A percentile compares a stretch with the other conserved stretches of the same genome.
Evolutionary conservation across 1,284 basidiomycete species (phyloP).

Genomic region (Apiotrichum porosum): DNA sequence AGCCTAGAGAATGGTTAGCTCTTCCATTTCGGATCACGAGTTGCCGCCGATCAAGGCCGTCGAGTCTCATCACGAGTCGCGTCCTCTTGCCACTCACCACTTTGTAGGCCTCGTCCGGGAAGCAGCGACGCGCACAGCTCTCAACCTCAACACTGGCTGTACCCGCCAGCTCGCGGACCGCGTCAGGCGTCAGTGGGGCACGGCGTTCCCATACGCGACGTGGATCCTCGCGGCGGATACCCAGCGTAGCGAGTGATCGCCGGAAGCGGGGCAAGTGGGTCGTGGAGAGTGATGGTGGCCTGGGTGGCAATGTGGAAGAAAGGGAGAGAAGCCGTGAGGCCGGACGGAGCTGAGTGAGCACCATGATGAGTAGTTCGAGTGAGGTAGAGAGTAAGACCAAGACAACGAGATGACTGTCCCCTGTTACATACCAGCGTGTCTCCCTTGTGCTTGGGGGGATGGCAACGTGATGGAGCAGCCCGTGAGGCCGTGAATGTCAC

Average conservation of each 20-base stretch:
- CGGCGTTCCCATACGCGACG: slow-evolving; percentile 80
- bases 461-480: too few relatives aligned
- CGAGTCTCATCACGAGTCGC: too few relatives aligned
- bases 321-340: not conserved
- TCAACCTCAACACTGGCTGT: slow-evolving; percentile 51
- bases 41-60: too few relatives aligned
- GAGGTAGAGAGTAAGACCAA: not conserved
- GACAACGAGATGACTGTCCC: not conserved
- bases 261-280: too few relatives aligned
- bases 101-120: slow-evolving; percentile 59
- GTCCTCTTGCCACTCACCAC: slow-evolving; percentile 55
- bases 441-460: too few relatives aligned
- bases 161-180: slow-evolving; percentile 59
- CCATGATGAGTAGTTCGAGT: not conserved
- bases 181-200: slow-evolving; percentile 70
- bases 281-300: not conserved
- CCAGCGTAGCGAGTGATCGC: slow-evolving; percentile 50
- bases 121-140: slow-evolving; percentile 66
- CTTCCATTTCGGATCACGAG: too few relatives aligned
- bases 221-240: slow-evolving; percentile 73
- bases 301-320: not conserved
- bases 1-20: slow-evolving; percentile 53
- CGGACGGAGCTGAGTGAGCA: not conserved
- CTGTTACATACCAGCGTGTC: too few relatives aligned
- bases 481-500: too few relatives aligned